Base-by-base conservation (phyloP, 2,329 filamentous ascomycete genomes). In the Plectosphaerella plurivora region DNA sequence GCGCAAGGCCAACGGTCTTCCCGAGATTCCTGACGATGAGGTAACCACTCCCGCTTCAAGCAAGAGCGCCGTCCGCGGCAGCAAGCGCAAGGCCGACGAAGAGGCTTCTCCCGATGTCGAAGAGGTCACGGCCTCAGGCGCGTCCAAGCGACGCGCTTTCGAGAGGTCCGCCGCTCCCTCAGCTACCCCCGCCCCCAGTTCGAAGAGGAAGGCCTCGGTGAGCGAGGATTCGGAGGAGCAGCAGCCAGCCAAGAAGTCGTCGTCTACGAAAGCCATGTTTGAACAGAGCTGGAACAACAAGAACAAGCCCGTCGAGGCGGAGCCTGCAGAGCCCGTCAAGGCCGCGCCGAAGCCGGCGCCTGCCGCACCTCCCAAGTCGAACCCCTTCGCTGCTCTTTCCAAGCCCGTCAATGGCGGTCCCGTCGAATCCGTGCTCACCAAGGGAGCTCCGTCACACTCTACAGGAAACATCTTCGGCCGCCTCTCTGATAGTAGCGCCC, bases 31-130 rank as follows among this genome's bases (percentile, higher is more conserved):
- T 10, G 59, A 61, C 9, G 67, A 65, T 14, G 63, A 68, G 5
- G 62, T 63, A 12, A 50, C 60, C 9, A 65, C 67, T 3, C 64
- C 68, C 11, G 63, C 68, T 9, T 74, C 75, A 57, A 33, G 58
- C 53, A 54, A 55, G 47, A 55, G 59, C 42, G 64, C 59, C 18
- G 84, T 84, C 70, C 78, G 81, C 55, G 84, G 83, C 68, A 80
- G 80, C 14, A 84, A 84, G 71, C 78, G 81, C 55, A 84, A 84
- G 68, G 80, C 81, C 12, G 73, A 76, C 28, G 78, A 82, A 16
- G 75, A 81, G 10, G 54, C 75, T 39, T 59, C 67, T 20, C 64
- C 70, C 10, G 70, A 68, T 52, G 67, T 74, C 42, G 67, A 63
- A 20, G 55, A 68, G n/a, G 56, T 68, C 20, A 65, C 62, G 59